A percentile compares a stretch with the other conserved stretches of the same genome.
Conservation (phyloP, 805 yeast genomes). For the Monosporozyma unispora region DNA sequence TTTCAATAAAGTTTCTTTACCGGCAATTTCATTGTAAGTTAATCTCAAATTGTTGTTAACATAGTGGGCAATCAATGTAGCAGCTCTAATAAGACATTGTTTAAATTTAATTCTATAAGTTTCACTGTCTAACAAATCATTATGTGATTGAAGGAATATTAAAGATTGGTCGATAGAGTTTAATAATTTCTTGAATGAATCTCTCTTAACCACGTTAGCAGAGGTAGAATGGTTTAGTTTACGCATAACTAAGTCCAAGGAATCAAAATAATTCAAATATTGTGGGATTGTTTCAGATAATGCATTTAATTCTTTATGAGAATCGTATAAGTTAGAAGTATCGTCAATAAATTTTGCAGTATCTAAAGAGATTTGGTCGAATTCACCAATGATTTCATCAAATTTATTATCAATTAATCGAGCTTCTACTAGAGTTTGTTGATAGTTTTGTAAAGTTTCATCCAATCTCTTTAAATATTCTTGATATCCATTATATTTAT, state of each 20-base stretch:
- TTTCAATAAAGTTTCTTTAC: conserved; percentile 19
- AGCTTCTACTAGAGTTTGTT: conserved; percentile 33
- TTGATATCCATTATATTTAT: conserved; percentile 14
- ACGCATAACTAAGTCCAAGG: conserved; percentile 60
- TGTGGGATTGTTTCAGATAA: conserved; percentile 50
- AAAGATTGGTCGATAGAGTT: conserved; percentile 58
- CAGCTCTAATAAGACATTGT: conserved; percentile 74
- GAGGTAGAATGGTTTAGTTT: conserved; percentile 63
- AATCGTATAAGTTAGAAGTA: conserved; percentile 37
- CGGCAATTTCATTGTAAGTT: conserved; percentile 24
- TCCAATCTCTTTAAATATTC: conserved; percentile 16
- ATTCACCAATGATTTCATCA: conserved; percentile 25
- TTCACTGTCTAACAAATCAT: conserved; percentile 61
- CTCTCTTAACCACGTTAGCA: conserved; percentile 47
- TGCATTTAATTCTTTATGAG: conserved; percentile 39
- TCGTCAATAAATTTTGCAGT: conserved; percentile 36
- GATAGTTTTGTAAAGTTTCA: conserved; percentile 34
- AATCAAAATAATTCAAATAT: conserved; percentile 57
- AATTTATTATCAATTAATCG: conserved; percentile 27
- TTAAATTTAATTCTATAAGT: conserved; percentile 62
- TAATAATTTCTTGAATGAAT: conserved; percentile 47
- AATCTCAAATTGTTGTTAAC: conserved; percentile 36
- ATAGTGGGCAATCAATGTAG: conserved; percentile 66
- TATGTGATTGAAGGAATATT: conserved; percentile 44
- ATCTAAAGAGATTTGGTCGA: conserved; percentile 25